Conservation (phyloP, 2,329 filamentous ascomycete species). For the Pyricularia pennisetigena region DNA sequence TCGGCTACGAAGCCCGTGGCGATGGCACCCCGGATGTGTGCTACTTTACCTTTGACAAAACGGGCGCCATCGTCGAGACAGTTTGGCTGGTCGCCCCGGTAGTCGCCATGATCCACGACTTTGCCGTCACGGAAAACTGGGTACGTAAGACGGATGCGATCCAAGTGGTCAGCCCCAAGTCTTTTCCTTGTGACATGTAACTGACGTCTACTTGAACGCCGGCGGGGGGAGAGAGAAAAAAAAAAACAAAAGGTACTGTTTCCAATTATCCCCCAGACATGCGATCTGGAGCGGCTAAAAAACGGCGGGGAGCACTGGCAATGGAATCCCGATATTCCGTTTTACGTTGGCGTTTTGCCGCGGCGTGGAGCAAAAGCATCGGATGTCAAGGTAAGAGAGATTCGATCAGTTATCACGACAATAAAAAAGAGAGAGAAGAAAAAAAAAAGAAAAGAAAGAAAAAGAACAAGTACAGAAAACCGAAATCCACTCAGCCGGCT, state of each 20-base stretch:
- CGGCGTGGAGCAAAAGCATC: slow-evolving; percentile 14
- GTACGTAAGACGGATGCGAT: slow-evolving; percentile 9
- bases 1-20: slow-evolving; percentile 23
- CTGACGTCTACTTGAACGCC: not conserved
- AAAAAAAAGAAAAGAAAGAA: not conserved
- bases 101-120: slow-evolving; percentile 30
- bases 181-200: not conserved
- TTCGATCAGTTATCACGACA: not conserved
- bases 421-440: not conserved
- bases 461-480: not conserved
- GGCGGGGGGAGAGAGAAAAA: no score
- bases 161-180: not conserved
- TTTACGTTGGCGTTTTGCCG: slow-evolving; percentile 15
- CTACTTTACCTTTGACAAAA: not conserved
- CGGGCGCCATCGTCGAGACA: not conserved
- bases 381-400: slow-evolving; percentile 20
- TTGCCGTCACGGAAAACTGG: slow-evolving; percentile 29
- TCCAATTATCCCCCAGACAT: slow-evolving; percentile 23
- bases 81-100: slow-evolving; percentile 20
- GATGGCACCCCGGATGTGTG: not conserved
- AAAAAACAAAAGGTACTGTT: slow-evolving; percentile 19
- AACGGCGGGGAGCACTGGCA: slow-evolving; percentile 28
- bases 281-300: slow-evolving; percentile 25
- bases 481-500: not conserved
- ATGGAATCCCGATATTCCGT: slow-evolving; percentile 19